Evolutionary conservation across 108 stramenopile genomes (phyloP), one percentile per base, ranked within the genome.

Genomic region (Pseudonitzschia delicatissima): DNA sequence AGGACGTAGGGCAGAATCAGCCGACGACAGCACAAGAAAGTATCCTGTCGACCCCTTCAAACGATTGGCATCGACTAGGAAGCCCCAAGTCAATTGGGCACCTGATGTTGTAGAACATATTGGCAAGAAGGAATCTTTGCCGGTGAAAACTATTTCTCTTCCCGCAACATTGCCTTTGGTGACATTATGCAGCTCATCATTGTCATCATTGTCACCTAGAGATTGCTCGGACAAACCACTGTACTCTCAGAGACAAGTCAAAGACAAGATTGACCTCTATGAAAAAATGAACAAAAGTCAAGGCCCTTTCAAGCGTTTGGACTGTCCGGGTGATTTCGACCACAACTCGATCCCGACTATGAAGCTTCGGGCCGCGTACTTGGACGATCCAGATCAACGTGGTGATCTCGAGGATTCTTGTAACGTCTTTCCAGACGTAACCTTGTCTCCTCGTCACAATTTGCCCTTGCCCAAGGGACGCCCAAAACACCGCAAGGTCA

Each of bases 201-300:
- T n/a, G n/a, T n/a, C n/a, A n/a, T n/a, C n/a, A n/a, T n/a, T n/a
- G n/a, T n/a, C n/a, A n/a, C n/a, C n/a, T n/a, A n/a, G n/a, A n/a
- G n/a, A n/a, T n/a, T n/a, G n/a, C n/a, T n/a, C n/a, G n/a, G n/a
- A 11, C 6, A 39, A 39, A 11, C 37, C 8, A 39, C 37, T 39
- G 37, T 39, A 39, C 11, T 39, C 37, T 39, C 37, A 39, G 11
- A 39, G 8, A 39, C 37, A 8, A 8, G 37, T 6, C 37, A 39
- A 39, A 39, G 52, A 53, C 7, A 53, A n/a, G 52, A 53, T 53
- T 26, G 28, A 8, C 11, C 26, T 53, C 15, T 39, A 60, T 34
- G 37, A 60, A 17, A 60, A 34, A 32, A 60, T 60, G 29, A 31
- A 53, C 52, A 2, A 4, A 25, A 13, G 13, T 12, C 11, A 42